Conservation (phyloP, 1,284 basidiomycete genomes). For the Ceratobasidium sp. region DNA sequence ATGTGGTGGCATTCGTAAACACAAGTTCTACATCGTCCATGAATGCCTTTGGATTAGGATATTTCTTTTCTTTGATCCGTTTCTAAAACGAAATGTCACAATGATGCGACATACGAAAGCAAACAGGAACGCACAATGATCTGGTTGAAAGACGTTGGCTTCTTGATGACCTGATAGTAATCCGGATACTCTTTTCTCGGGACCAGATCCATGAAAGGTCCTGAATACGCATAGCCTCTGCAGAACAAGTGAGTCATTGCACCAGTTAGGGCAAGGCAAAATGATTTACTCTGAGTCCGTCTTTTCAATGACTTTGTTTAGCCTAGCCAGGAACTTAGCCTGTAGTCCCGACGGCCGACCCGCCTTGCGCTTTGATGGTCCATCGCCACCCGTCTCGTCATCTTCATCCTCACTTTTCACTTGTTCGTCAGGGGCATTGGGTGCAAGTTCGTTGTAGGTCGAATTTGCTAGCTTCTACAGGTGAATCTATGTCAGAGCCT, state of each 20-base stretch:
- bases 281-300: conserved; percentile 66
- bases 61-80: conserved; percentile 76
- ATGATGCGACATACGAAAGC: neutral
- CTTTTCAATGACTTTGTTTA: conserved; percentile 74
- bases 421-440: conserved; percentile 34
- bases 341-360: conserved; percentile 62
- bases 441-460: conserved; percentile 2
- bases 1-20: conserved; percentile 87
- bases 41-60: conserved; percentile 70
- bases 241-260: conserved; percentile 47
- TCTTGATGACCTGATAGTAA: conserved; percentile 86
- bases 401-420: conserved; percentile 52
- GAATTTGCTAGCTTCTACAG: conserved; percentile 3
- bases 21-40: conserved; percentile 88
- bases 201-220: conserved; percentile 85
- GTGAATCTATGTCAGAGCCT: neutral
- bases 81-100: conserved; percentile 57
- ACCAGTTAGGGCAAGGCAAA: too few species aligned
- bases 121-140: conserved; percentile 66
- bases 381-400: conserved; percentile 51
- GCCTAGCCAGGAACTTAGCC: conserved; percentile 58
- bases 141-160: conserved; percentile 81
- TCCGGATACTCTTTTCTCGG: conserved; percentile 78
- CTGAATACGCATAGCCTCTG: conserved; percentile 70
- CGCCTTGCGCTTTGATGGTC: conserved; percentile 56